Conservation (phyloP, 305 asterid genomes). For the Stenogyne calaminthoides region DNA sequence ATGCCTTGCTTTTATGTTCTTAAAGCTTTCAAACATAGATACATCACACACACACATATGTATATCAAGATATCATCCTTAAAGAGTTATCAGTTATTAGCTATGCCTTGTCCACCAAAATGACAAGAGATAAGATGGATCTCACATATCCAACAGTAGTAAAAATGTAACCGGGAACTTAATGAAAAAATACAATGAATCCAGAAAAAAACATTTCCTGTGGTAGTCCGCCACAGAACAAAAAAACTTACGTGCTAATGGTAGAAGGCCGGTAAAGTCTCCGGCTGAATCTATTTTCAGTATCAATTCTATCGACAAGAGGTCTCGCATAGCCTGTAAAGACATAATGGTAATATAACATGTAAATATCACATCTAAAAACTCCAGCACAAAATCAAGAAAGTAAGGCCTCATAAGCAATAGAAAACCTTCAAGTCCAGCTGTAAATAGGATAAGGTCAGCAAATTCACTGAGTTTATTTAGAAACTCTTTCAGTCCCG, state of each 20-base stretch:
- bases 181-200: conserved; percentile 1
- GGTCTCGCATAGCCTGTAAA: conserved; percentile 84
- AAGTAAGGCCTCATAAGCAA: conserved; percentile 17
- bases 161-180: conserved; percentile 11
- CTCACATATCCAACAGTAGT: conserved; percentile 14
- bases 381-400: conserved; percentile 14
- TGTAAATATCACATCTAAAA: conserved; percentile 17
- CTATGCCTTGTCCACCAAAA: conserved; percentile 16
- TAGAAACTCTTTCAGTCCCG: conserved; percentile 75
- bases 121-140: conserved; percentile 6
- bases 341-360: conserved; percentile 15
- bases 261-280: conserved; percentile 92
- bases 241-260: conserved; percentile 71
- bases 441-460: conserved; percentile 85
- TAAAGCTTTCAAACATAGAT: conserved; percentile 5
- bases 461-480: conserved; percentile 84
- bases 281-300: conserved; percentile 57
- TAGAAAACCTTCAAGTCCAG: conserved; percentile 80
- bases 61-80: conserved; percentile 13
- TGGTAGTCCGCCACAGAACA: conserved; percentile 28
- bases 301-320: conserved; percentile 89
- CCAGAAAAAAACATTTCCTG: conserved; percentile 38
- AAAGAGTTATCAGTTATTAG: not conserved
- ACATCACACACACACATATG: not conserved
- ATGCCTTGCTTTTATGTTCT: not conserved